phyloP scores from a whole-genome alignment of 208 protist genomes.

The Crithidia brevicula region DNA sequence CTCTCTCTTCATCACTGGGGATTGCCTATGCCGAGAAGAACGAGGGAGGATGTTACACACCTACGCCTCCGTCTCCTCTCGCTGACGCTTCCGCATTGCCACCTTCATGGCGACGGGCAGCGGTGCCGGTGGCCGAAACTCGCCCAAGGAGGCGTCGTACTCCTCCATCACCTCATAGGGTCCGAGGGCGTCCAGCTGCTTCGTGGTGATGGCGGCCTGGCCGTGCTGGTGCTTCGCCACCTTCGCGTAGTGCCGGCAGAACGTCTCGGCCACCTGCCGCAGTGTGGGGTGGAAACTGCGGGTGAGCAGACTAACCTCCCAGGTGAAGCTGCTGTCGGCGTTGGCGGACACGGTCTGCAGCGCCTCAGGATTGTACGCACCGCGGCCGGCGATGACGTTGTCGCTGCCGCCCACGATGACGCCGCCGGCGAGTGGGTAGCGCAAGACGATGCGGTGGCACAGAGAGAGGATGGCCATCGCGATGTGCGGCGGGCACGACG shows the following conservation, averaged over 20 bases:
- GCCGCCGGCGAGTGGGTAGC: slow-evolving; percentile 79
- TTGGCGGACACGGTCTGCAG: slow-evolving; percentile 82
- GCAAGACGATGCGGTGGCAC: slow-evolving; percentile 80
- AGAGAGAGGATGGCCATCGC: slow-evolving; percentile 81
- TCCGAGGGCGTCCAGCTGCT: slow-evolving; percentile 86
- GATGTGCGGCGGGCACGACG: slow-evolving; percentile 83
- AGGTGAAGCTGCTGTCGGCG: slow-evolving; percentile 90
- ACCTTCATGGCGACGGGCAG: slow-evolving; percentile 52
- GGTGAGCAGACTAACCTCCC: slow-evolving; percentile 79
- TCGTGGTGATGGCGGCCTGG: slow-evolving; percentile 85
- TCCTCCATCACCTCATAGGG: slow-evolving; percentile 92
- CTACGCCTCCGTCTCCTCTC: slow-evolving; percentile 21
- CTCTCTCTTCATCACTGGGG: no score
- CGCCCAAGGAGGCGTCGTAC: slow-evolving; percentile 85
- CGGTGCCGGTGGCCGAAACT: slow-evolving; percentile 72
- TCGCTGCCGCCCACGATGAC: slow-evolving; percentile 90
- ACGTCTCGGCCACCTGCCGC: slow-evolving; percentile 77
- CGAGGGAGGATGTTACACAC: no score
- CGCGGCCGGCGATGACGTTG: slow-evolving; percentile 86
- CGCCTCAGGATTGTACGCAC: slow-evolving; percentile 85
- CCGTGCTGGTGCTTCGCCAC: slow-evolving; percentile 81
- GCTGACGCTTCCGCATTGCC: slow-evolving; percentile 34
- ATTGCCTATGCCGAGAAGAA: no score
- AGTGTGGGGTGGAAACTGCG: slow-evolving; percentile 88
- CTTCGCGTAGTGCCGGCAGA: slow-evolving; percentile 86